A percentile compares a stretch with the other conserved stretches of the same genome.
phyloP scores from a whole-genome alignment of 345 rosid species.

The Eucalyptus marginata region DNA sequence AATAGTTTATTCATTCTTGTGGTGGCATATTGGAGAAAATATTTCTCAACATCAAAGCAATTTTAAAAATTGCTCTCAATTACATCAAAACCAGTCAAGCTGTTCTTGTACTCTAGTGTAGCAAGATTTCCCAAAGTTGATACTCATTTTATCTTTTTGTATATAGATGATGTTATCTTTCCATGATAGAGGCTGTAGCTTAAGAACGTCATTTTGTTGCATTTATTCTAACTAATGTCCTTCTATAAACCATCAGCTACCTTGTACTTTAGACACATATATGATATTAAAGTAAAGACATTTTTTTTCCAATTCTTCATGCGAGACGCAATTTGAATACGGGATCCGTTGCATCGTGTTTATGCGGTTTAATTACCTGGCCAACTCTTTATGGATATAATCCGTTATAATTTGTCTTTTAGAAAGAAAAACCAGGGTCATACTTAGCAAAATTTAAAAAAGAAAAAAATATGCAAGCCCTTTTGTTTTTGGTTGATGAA shows the following conservation, averaged over 20 bases:
- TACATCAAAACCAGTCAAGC: too few species aligned
- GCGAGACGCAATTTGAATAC: rapidly evolving
- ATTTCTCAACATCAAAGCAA: too few species aligned
- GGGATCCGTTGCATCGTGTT: neutral
- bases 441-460: neutral
- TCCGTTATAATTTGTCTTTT: neutral
- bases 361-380: too few species aligned
- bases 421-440: neutral
- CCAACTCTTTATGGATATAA: too few species aligned
- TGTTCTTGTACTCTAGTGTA: too few species aligned
- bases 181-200: rapidly evolving
- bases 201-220: neutral
- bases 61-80: too few species aligned
- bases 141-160: neutral
- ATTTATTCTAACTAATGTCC: neutral
- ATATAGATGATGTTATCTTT: neutral
- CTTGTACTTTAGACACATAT: neutral
- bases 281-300: neutral
- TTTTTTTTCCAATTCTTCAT: neutral
- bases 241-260: neutral
- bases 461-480: neutral
- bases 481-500: neutral
- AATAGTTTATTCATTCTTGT: neutral
- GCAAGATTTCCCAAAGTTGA: too few species aligned
- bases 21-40: too few species aligned